Base-by-base conservation (phyloP, 2,329 filamentous ascomycete genomes). In the Lasiodiplodia sp. region DNA sequence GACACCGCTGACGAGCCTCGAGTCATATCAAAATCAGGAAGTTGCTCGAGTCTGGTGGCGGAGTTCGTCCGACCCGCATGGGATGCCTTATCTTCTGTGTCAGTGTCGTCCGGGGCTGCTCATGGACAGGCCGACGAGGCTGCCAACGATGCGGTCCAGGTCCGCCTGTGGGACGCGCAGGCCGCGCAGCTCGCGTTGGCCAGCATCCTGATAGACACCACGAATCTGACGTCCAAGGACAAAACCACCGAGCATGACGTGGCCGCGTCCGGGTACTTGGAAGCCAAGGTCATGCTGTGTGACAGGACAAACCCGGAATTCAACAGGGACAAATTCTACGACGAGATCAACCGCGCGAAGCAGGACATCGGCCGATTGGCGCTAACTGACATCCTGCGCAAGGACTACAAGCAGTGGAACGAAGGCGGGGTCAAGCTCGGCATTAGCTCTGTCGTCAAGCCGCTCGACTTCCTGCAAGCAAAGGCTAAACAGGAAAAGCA, bases 341-440 rank as follows among this genome's bases (percentile, higher is more conserved):
- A 84, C 4, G 81, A 87, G 67, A 85, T 94, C 31, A 83, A 84
- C 0, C 79, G 79, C 5, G 89, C 92, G 5, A 94, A 94, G 78
- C 86, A 88, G 71, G 87, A 93, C 72, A 84, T 96, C 64, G 87
- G 85, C 2, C 72, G 76, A 0, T 80, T 96, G 56, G 82, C 80
- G 47, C 79, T 93, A 72, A 81, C 85, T 25, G 92, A 94, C 72
- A 86, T 94, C 49, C 79, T 95, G 65, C 85, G 91, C 71, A 95
- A 95, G 78, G 92, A 96, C 80, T 96, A 94, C 80, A 96, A 96
- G 81, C 86, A 92, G 75, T 96, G 92, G 92, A 81, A 80, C 12
- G 81, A 81, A 12, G 81, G 79, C 64, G 78, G 72, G 0, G 75
- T 88, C 47, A 83, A 80, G 21, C 83, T 95, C 4, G 92, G 92